These are phyloP conservation scores for Suillus subluteus DNA, from an alignment of 768 basidiomycete species.

Conservation along the genomic window DNA sequence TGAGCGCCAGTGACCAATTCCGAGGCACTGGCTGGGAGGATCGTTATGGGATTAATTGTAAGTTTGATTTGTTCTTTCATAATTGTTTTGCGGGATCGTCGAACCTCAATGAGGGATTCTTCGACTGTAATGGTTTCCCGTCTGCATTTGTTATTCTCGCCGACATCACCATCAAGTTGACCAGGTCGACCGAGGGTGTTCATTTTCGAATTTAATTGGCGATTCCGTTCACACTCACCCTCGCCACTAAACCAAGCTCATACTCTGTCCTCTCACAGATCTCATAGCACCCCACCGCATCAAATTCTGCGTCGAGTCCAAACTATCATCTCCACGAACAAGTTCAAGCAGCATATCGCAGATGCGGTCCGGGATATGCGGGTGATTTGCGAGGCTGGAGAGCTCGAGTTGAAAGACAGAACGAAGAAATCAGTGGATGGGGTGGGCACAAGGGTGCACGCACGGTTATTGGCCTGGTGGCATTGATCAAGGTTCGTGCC, in stretches of 20 bases:
- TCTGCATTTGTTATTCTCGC: background rate
- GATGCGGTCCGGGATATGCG: constrained; percentile 74
- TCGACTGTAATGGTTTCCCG: background rate
- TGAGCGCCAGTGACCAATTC: constrained; percentile 86
- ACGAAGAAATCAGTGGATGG: too few relatives aligned
- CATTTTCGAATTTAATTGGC: constrained; percentile 17
- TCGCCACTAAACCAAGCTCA: background rate
- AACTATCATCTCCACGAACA: constrained; percentile 66
- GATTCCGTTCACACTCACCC: background rate
- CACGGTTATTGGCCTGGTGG: background rate
- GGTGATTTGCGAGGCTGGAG: constrained; percentile 42
- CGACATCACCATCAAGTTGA: background rate
- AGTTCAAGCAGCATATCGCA: constrained; percentile 63
- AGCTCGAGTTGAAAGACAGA: background rate
- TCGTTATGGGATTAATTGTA: constrained; percentile 95
- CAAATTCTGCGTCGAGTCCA: constrained; percentile 95
- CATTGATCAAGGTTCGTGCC: background rate
- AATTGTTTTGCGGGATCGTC: background rate
- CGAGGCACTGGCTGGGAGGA: constrained; percentile 84
- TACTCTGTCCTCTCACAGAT: constrained; percentile 52
- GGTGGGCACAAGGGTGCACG: background rate
- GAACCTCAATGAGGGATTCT: background rate
- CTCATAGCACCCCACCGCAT: constrained; percentile 76
- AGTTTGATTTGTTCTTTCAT: constrained; percentile 31
- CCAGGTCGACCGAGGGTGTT: constrained; percentile 4